phyloP scores from a whole-genome alignment of 2,329 filamentous ascomycete genomes.

The Penicillium sp. region DNA sequence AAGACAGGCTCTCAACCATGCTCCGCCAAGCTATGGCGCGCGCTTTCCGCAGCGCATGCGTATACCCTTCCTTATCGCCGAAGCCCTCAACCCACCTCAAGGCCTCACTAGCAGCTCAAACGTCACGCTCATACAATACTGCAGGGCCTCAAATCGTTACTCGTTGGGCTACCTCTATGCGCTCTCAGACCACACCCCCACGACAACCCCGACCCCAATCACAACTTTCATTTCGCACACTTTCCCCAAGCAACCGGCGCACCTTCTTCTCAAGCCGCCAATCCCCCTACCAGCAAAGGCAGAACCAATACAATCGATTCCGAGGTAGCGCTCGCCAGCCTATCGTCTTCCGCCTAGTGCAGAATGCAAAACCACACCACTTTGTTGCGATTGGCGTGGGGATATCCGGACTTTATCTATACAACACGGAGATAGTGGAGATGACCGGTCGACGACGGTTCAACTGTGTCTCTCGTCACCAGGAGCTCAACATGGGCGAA shows the following conservation, averaged over 20 bases:
- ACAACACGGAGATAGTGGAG: slow-evolving; percentile 57
- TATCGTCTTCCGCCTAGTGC: slow-evolving; percentile 17
- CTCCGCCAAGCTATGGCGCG: neutral
- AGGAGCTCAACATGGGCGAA: slow-evolving; percentile 46
- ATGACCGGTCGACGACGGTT: slow-evolving; percentile 58
- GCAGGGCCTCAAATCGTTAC: neutral
- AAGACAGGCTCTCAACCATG: neutral
- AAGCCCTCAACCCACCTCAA: neutral
- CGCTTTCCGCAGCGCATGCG: slow-evolving; percentile 7
- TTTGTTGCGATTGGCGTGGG: slow-evolving; percentile 41
- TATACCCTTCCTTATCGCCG: neutral
- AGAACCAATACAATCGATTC: slow-evolving; percentile 23
- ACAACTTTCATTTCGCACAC: neutral
- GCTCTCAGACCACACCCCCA: neutral
- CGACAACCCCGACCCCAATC: neutral
- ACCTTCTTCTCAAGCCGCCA: slow-evolving; percentile 9
- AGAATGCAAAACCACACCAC: slow-evolving; percentile 26
- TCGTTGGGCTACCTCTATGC: neutral
- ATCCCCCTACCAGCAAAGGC: slow-evolving; percentile 11
- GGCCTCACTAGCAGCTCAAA: neutral
- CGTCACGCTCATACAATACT: neutral
- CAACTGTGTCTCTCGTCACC: slow-evolving; percentile 51
- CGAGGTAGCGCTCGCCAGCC: slow-evolving; percentile 9
- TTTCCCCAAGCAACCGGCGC: neutral
- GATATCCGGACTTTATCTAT: slow-evolving; percentile 51